These are phyloP conservation scores for Aspergillus cejpii DNA, from an alignment of 2,329 filamentous ascomycete species.

Conservation along the genomic window DNA sequence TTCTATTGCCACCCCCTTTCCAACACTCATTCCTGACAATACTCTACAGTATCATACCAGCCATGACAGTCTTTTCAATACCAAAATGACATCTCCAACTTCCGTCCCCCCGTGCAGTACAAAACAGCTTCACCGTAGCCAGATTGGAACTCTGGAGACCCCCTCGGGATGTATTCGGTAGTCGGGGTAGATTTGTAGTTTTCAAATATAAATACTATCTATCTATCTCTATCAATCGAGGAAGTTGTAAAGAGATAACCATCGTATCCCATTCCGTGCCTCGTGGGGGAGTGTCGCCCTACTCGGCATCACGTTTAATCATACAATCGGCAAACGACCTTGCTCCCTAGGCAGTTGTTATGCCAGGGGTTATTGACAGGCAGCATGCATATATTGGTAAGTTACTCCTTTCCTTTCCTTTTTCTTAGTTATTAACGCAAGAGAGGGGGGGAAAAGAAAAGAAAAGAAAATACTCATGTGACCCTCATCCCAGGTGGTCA, in stretches of 20 bases:
- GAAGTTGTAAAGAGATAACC: background rate
- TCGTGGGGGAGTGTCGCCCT: no score
- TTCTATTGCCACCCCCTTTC: background rate
- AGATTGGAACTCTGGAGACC: constrained; percentile 22
- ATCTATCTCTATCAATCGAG: constrained; percentile 2
- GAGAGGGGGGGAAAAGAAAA: background rate
- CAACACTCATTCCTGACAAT: background rate
- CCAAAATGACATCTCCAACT: constrained; percentile 5
- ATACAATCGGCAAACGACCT: background rate
- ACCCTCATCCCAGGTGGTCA: constrained; percentile 38
- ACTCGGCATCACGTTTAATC: no score
- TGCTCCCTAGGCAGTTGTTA: background rate
- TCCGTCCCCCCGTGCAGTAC: constrained; percentile 20
- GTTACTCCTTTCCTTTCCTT: constrained; percentile 13
- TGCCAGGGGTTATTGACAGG: constrained; percentile 8
- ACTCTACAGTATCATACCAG: background rate
- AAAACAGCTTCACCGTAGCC: constrained; percentile 28
- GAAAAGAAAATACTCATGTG: constrained; percentile 4
- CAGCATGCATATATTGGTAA: constrained; percentile 45
- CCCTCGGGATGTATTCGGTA: constrained; percentile 17
- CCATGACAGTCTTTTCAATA: constrained; percentile 6
- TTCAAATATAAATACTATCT: constrained; percentile 18
- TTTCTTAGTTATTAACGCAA: constrained; percentile 3
- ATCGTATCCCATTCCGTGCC: background rate
- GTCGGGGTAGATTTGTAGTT: constrained; percentile 10